These are phyloP conservation scores for Zarea fungicola DNA, from an alignment of 2,329 filamentous ascomycete genomes.

Conservation along the genomic window DNA sequence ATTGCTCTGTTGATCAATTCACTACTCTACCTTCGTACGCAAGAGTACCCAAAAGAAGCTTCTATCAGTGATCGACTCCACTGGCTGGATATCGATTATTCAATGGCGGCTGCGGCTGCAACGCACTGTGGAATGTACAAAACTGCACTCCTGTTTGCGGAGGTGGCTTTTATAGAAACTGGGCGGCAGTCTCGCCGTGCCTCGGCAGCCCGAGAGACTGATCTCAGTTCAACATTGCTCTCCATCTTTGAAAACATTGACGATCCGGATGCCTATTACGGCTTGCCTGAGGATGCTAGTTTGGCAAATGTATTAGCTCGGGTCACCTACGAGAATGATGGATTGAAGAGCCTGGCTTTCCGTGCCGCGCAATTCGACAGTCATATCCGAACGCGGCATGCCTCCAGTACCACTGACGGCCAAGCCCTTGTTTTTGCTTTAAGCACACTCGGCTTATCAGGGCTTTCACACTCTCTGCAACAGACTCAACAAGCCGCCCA, in stretches of 20 bases:
- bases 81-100: slow-evolving; percentile 83
- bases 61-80: slow-evolving; percentile 72
- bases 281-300: slow-evolving; percentile 72
- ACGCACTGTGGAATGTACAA: slow-evolving; percentile 79
- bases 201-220: slow-evolving; percentile 48
- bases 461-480: slow-evolving; percentile 75
- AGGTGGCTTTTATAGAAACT: slow-evolving; percentile 59
- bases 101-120: slow-evolving; percentile 65
- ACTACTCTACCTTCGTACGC: slow-evolving; percentile 83
- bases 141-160: slow-evolving; percentile 76
- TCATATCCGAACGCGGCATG: slow-evolving; percentile 60
- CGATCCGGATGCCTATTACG: slow-evolving; percentile 95
- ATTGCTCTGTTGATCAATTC: slow-evolving; percentile 69
- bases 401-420: slow-evolving; percentile 53
- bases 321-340: slow-evolving; percentile 85
- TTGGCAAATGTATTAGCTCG: slow-evolving; percentile 72
- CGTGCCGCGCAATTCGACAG: slow-evolving; percentile 88
- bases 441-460: slow-evolving; percentile 75
- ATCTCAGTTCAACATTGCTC: slow-evolving; percentile 66
- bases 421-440: slow-evolving; percentile 71
- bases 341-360: slow-evolving; percentile 81
- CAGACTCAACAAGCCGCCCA: slow-evolving; percentile 60
- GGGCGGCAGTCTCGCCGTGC: slow-evolving; percentile 60
- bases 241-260: slow-evolving; percentile 87
- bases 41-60: slow-evolving; percentile 65